Conservation (phyloP, 2,329 filamentous ascomycete genomes). For the Sphaerulina populicola region DNA sequence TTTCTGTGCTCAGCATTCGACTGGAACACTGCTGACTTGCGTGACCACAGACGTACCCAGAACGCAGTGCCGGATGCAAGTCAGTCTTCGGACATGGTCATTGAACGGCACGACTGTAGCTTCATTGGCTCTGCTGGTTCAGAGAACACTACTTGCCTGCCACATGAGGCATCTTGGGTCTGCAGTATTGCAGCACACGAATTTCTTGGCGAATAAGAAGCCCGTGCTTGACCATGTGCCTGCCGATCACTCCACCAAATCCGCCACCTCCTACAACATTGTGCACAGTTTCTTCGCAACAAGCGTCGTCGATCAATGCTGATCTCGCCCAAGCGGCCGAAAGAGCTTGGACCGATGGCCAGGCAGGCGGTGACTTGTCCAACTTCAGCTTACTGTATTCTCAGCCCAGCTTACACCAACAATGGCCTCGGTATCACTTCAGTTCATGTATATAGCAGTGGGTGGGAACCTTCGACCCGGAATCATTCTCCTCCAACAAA, state of each 20-base stretch:
- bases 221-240: conserved; percentile 6
- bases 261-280: not conserved
- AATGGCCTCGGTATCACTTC: not conserved
- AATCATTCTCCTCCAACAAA: not conserved
- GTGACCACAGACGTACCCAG: too few relatives aligned
- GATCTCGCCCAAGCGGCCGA: not conserved
- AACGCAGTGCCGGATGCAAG: too few relatives aligned
- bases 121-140: too few relatives aligned
- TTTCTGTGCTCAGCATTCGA: too few relatives aligned
- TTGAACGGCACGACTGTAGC: too few relatives aligned
- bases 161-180: not conserved
- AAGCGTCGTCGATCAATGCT: conserved; percentile 13
- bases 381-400: not conserved
- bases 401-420: not conserved
- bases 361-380: conserved; percentile 1
- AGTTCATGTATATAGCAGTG: not conserved
- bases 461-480: not conserved
- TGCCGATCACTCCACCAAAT: conserved; percentile 13
- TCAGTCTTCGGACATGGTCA: too few relatives aligned
- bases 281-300: not conserved
- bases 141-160: not conserved
- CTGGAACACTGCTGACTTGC: too few relatives aligned
- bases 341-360: not conserved
- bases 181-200: not conserved
- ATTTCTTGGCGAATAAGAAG: conserved; percentile 11